These are phyloP conservation scores for Kluyveromyces starmeri DNA, from an alignment of 805 yeast species.

Conservation along the genomic window DNA sequence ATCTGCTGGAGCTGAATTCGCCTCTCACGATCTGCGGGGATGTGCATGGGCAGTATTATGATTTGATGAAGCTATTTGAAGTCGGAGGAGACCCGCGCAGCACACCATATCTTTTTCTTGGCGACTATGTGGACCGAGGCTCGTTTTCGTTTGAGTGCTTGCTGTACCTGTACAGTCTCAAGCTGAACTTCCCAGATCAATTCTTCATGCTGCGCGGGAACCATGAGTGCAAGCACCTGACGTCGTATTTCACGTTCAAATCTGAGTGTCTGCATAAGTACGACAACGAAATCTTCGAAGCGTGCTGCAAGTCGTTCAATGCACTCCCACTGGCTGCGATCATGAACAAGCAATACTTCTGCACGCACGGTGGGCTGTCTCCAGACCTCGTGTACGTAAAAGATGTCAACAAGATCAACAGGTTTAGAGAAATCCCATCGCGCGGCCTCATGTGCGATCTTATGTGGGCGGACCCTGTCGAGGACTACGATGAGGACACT, in stretches of 20 bases:
- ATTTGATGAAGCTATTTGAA: conserved; percentile 81
- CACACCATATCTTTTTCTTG: conserved; percentile 77
- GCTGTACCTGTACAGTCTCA: conserved; percentile 67
- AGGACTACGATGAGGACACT: conserved; percentile 63
- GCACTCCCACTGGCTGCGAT: conserved; percentile 87
- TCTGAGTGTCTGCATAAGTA: conserved; percentile 86
- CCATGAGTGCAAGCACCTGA: conserved; percentile 89
- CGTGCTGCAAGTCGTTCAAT: conserved; percentile 69
- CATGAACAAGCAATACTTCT: conserved; percentile 88
- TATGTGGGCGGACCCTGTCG: conserved; percentile 95
- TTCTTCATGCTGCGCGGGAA: conserved; percentile 86
- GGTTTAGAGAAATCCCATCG: conserved; percentile 91
- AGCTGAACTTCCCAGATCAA: conserved; percentile 62
- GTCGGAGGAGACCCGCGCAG: conserved; percentile 80
- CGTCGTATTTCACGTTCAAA: conserved; percentile 89
- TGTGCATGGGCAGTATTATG: conserved; percentile 93
- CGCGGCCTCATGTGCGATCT: conserved; percentile 90
- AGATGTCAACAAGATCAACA: conserved; percentile 59
- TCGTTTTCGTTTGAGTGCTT: conserved; percentile 78
- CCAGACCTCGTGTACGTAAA: conserved; percentile 67
- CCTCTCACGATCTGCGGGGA: conserved; percentile 97
- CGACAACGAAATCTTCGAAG: conserved; percentile 53
- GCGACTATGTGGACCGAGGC: conserved; percentile 95
- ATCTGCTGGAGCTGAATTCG: conserved; percentile 70
- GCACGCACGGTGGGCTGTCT: conserved; percentile 94